Base-by-base conservation (phyloP, 192 early-diverging fungal species). In the Umbelopsis ramanniana region DNA sequence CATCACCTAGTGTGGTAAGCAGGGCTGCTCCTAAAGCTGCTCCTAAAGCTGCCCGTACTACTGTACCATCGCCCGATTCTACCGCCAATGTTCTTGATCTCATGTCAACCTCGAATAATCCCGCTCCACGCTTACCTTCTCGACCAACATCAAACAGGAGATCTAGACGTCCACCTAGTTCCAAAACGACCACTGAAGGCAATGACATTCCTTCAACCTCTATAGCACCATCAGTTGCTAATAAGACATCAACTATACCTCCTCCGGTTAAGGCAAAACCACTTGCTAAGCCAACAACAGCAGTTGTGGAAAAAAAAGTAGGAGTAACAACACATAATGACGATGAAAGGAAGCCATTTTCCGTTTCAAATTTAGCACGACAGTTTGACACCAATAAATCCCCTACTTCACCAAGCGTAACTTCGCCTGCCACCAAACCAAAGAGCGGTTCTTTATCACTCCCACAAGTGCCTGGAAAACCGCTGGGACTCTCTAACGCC, bases 61-160 rank as follows among this genome's bases (percentile, higher is more conserved):
- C 40, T 11, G 11, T 43, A 11, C 40, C 40, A 6, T 0, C 40
- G 8, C 11, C 57, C 19, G 57, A 63, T 4, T 35, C 57, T 19
- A 63, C 5, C 3, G 33, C 14, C 26, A 63, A 63, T 63, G 26
- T 35, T 19, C 33, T 63, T 37, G 57, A 63, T 37, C 17, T 35
- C 9, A 22, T 69, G 43, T 55, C 55, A 14, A 46, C 24, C 12
- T 11, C 69, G 12, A 75, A 48, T 40, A 75, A 75, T 22, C 69
- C 74, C 46, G 68, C 68, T 37, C 74, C 74, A 22, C 45, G 57
- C 17, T 40, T 75, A 15, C 74, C 74, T 37, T 70, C 74, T 45
- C 37, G 74, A 70, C 74, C 74, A 4, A 66, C 68, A 15, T 70
- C 74, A 2, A 53, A 45, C 17, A 35, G 17, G 33, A 5, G 57